phyloP scores from a whole-genome alignment of 2,329 filamentous ascomycete species.

The Trichoderma sp. region DNA sequence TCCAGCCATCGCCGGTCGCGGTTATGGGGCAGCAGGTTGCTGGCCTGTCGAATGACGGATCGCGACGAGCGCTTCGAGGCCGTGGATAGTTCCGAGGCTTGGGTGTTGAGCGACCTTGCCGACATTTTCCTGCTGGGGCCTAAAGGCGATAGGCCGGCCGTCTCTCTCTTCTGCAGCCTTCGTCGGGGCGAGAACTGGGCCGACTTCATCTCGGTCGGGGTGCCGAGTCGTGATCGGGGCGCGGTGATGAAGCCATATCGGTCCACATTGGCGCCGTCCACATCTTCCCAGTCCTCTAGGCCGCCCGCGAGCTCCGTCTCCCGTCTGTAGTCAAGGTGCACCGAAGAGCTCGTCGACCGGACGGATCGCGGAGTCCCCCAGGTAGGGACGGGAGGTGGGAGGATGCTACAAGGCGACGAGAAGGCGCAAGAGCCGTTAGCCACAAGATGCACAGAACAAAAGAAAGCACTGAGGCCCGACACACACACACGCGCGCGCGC shows the following conservation, averaged over 20 bases:
- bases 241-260: constrained; percentile 68
- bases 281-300: constrained; percentile 68
- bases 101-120: constrained; percentile 60
- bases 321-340: constrained; percentile 45
- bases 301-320: constrained; percentile 58
- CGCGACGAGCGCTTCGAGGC: constrained; percentile 57
- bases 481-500: constrained; percentile 9
- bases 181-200: constrained; percentile 50
- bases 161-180: constrained; percentile 46
- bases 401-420: constrained; percentile 34
- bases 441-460: constrained; percentile 34
- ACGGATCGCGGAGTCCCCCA: constrained; percentile 45
- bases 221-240: constrained; percentile 48
- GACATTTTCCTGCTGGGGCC: constrained; percentile 59
- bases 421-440: constrained; percentile 10
- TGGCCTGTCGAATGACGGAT: constrained; percentile 59
- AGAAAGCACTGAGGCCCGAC: not conserved
- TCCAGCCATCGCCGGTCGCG: constrained; percentile 63
- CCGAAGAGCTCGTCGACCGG: constrained; percentile 50
- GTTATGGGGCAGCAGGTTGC: constrained; percentile 63
- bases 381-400: constrained; percentile 37
- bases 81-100: constrained; percentile 55
- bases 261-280: constrained; percentile 63
- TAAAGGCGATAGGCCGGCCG: constrained; percentile 42
- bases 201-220: constrained; percentile 47